Conservation (phyloP, 2,329 filamentous ascomycete species). For the Epichloe coenophiala region DNA sequence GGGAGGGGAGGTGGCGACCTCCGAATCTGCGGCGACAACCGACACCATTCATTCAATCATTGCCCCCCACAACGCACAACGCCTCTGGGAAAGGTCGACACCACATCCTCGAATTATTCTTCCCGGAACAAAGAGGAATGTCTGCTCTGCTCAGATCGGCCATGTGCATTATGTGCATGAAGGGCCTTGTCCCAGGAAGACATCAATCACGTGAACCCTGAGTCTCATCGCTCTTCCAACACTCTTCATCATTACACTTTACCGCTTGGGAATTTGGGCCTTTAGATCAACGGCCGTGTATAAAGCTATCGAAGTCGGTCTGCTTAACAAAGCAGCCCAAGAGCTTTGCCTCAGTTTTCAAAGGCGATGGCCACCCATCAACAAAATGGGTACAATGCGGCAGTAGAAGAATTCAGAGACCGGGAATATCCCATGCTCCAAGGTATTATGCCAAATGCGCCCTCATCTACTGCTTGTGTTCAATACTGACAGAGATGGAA, state of each 20-base stretch:
- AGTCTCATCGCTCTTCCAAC: neutral
- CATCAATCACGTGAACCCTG: neutral
- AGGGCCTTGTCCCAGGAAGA: neutral
- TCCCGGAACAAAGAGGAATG: neutral
- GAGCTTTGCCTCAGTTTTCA: neutral
- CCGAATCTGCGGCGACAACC: conserved; percentile 10
- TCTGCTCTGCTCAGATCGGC: neutral
- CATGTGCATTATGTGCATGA: neutral
- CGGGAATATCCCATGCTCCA: conserved; percentile 57
- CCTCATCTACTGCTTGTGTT: no score
- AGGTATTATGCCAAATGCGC: conserved; percentile 27
- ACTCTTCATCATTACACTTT: neutral
- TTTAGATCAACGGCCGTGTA: neutral
- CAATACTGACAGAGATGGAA: neutral
- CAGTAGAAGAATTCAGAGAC: conserved; percentile 44
- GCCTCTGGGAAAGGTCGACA: neutral
- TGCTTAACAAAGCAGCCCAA: neutral
- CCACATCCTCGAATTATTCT: neutral
- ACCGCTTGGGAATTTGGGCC: neutral
- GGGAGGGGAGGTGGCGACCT: conserved; percentile 22
- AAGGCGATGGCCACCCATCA: neutral
- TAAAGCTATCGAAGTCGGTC: no score
- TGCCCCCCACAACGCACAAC: neutral
- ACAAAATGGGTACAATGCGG: conserved; percentile 35
- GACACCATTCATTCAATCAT: neutral